These are phyloP conservation scores for Chrysanthemum lavandulifolium DNA, from an alignment of 129 eudicot species.

Conservation along the genomic window DNA sequence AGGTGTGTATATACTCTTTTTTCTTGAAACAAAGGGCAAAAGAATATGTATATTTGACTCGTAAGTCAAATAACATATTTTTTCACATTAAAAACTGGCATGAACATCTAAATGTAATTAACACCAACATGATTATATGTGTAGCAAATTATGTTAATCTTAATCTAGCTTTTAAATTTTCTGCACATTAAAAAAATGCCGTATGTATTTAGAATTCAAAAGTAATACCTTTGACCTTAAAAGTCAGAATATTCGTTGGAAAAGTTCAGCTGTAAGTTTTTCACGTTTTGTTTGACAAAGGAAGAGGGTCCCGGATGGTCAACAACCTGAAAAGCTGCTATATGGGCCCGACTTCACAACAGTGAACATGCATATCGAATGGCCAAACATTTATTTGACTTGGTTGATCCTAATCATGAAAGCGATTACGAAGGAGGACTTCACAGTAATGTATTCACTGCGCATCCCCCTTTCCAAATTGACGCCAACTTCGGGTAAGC, in stretches of 20 bases:
- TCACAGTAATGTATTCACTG: conserved; percentile 76
- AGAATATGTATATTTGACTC: neutral
- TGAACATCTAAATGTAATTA: neutral
- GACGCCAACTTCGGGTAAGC: conserved; percentile 92
- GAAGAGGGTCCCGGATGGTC: conserved; percentile 99
- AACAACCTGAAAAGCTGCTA: conserved; percentile 82
- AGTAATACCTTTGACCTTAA: conserved; percentile 1
- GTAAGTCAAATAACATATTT: too few species aligned
- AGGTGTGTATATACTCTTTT: conserved; percentile 38
- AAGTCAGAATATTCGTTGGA: neutral
- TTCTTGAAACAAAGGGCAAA: neutral
- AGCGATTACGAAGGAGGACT: conserved; percentile 75
- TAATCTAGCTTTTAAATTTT: neutral
- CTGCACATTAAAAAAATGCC: neutral
- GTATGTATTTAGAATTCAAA: neutral
- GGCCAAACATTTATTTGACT: conserved; percentile 78
- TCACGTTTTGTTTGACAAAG: conserved; percentile 38
- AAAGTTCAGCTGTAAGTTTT: neutral
- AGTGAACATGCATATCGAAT: conserved; percentile 78
- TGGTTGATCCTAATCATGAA: conserved; percentile 81
- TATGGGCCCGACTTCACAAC: conserved; percentile 81
- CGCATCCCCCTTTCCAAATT: conserved; percentile 97
- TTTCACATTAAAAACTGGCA: neutral
- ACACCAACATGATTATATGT: conserved; percentile 10
- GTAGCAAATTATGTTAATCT: neutral